A percentile compares a stretch with the other conserved stretches of the same genome.
Conservation (phyloP, 2,329 filamentous ascomycete genomes). For the Aspergillus aculeatinus region DNA sequence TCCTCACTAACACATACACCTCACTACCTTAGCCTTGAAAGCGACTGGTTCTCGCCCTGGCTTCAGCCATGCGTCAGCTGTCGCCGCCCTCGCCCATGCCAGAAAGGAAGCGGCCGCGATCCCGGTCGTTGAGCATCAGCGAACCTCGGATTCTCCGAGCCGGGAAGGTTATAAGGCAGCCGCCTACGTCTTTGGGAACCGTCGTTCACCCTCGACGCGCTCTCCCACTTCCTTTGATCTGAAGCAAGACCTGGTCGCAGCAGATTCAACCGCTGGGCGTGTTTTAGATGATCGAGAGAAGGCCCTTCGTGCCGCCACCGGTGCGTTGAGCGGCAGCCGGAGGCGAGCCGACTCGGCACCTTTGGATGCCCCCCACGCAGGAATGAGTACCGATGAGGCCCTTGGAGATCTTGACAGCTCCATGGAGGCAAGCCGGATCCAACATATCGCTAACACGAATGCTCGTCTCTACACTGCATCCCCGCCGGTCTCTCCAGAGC, state of each 20-base stretch:
- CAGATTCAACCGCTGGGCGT: conserved; percentile 61
- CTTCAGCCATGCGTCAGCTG: conserved; percentile 60
- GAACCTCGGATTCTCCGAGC: conserved; percentile 51
- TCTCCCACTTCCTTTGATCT: conserved; percentile 14
- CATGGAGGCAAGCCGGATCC: conserved; percentile 60
- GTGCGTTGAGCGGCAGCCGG: conserved; percentile 65
- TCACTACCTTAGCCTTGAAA: conserved; percentile 21
- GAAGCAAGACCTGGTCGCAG: conserved; percentile 56
- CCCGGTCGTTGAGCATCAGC: conserved; percentile 59
- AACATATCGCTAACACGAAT: conserved; percentile 65
- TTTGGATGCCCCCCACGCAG: conserved; percentile 57
- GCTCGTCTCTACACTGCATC: conserved; percentile 77
- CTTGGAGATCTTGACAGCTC: conserved; percentile 45
- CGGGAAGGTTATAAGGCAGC: conserved; percentile 73
- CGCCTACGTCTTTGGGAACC: conserved; percentile 55
- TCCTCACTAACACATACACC: neutral
- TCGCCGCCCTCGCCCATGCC: conserved; percentile 72
- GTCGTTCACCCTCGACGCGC: conserved; percentile 17
- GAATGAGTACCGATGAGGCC: conserved; percentile 67
- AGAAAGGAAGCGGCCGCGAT: conserved; percentile 61
- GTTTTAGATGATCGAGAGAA: conserved; percentile 52
- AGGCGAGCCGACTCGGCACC: conserved; percentile 66
- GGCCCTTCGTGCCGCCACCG: conserved; percentile 73
- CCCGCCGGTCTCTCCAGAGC: conserved; percentile 69
- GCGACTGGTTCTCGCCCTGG: conserved; percentile 60